Evolutionary conservation across 1,139 yeast genomes (phyloP).

Genomic region (Candida frijolesensis): DNA sequence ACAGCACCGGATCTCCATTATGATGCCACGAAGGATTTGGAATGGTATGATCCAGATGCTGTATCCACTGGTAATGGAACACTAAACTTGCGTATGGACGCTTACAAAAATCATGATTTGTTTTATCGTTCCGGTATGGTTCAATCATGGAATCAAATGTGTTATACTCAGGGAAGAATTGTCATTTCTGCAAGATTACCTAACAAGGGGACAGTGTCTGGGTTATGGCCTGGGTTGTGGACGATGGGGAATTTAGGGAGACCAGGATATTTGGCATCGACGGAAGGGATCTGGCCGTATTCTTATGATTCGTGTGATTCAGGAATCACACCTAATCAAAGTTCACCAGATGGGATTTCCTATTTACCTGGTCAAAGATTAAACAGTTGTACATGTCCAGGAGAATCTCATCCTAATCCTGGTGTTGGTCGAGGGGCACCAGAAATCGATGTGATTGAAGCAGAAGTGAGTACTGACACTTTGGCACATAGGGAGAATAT

Average conservation of each 20-base stretch:
- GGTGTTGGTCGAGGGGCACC: constrained; percentile 90
- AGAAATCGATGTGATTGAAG: constrained; percentile 85
- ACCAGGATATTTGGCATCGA: constrained; percentile 76
- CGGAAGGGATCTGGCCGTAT: constrained; percentile 92
- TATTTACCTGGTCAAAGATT: constrained; percentile 78
- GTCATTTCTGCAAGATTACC: constrained; percentile 76
- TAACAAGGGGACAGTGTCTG: constrained; percentile 70
- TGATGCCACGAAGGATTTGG: constrained; percentile 79
- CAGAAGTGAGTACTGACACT: constrained; percentile 52
- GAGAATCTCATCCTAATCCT: constrained; percentile 76
- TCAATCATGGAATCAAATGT: constrained; percentile 81
- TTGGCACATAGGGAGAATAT: constrained; percentile 27
- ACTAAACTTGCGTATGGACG: constrained; percentile 66
- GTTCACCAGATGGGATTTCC: constrained; percentile 78
- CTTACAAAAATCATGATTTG: constrained; percentile 67
- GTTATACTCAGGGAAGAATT: constrained; percentile 75
- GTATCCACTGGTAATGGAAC: constrained; percentile 69
- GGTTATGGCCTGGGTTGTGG: constrained; percentile 94
- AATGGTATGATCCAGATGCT: constrained; percentile 91
- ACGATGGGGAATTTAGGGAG: constrained; percentile 84
- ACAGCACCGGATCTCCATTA: constrained; percentile 75
- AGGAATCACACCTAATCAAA: constrained; percentile 86
- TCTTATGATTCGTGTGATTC: constrained; percentile 80
- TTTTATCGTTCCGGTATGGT: constrained; percentile 84
- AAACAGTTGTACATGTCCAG: constrained; percentile 69